Evolutionary conservation across 228 moss, liverwort and hornwort species (phyloP).

Genomic region (Sphagnum fallax): DNA sequence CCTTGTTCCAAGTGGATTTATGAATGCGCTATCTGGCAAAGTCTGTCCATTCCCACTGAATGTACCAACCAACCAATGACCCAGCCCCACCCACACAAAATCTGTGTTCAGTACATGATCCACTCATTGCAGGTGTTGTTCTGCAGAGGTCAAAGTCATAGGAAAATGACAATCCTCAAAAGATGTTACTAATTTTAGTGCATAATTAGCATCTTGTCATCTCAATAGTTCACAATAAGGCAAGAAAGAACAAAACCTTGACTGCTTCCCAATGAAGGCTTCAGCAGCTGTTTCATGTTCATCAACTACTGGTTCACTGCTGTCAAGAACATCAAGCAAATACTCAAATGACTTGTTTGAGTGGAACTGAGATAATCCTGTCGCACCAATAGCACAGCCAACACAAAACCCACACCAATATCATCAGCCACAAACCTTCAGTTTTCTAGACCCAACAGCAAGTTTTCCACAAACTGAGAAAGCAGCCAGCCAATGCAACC

Average conservation of each 20-base stretch:
- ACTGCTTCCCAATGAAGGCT: constrained; percentile 41
- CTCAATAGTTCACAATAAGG: background rate
- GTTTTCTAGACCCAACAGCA: background rate
- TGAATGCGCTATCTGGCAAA: constrained; percentile 88
- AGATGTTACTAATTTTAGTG: background rate
- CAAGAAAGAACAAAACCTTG: constrained; percentile 30
- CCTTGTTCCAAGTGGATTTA: constrained; percentile 73
- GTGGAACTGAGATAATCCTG: constrained; percentile 85
- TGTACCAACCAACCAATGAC: background rate
- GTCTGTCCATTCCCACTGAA: constrained; percentile 72
- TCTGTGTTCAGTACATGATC: too few species aligned
- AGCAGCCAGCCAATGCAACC: background rate
- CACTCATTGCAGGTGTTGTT: too few species aligned
- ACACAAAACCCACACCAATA: background rate
- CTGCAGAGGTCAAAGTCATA: too few species aligned
- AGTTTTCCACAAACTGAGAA: too few species aligned
- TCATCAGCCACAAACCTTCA: background rate
- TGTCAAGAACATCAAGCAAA: constrained; percentile 85
- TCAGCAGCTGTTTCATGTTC: constrained; percentile 40
- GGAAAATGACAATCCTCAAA: background rate
- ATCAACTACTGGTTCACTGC: constrained; percentile 68
- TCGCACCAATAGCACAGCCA: background rate
- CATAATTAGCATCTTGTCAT: background rate
- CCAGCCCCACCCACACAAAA: background rate
- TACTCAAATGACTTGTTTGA: constrained; percentile 80